A percentile compares a stretch with the other conserved stretches of the same genome.
Conservation (phyloP, 176 grass and related monocot genomes). For the Eleusine coracana region DNA sequence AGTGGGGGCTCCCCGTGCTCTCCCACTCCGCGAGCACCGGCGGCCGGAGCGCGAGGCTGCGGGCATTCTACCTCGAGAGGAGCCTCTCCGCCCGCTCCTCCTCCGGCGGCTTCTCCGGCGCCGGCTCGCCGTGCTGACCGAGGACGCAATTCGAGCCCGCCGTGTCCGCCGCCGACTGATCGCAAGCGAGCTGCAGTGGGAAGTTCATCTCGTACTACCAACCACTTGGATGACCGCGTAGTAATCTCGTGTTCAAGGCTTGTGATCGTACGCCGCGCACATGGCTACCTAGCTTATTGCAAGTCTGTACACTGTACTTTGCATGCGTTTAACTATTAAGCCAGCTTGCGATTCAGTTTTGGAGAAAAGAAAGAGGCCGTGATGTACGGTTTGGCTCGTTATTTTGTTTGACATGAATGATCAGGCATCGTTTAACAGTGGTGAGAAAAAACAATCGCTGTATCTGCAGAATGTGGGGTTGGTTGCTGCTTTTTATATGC, state of each 20-base stretch:
- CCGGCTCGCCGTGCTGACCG: slow-evolving; percentile 49
- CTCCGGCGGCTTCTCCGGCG: not conserved
- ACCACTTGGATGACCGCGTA: not conserved
- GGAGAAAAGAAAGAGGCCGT: not conserved
- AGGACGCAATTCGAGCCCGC: not conserved
- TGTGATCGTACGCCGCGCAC: slow-evolving; percentile 33
- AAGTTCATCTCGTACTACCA: slow-evolving; percentile 35
- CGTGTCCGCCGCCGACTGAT: not conserved
- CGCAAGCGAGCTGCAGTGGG: not conserved
- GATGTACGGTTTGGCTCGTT: not conserved
- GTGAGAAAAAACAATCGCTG: not conserved
- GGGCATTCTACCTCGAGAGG: slow-evolving; percentile 57
- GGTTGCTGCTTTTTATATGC: not conserved
- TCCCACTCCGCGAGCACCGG: slow-evolving; percentile 52
- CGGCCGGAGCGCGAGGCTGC: slow-evolving; percentile 46
- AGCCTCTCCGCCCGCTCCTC: slow-evolving; percentile 41
- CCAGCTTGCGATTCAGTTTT: slow-evolving; percentile 37
- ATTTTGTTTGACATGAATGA: not conserved
- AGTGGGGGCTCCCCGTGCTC: slow-evolving; percentile 77
- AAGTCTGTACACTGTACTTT: slow-evolving; percentile 46
- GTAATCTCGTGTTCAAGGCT: slow-evolving; percentile 21
- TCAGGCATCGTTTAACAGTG: not conserved
- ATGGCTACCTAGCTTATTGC: slow-evolving; percentile 26
- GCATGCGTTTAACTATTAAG: slow-evolving; percentile 37
- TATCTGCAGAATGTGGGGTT: not conserved